These are phyloP conservation scores for Hypoxylon sp. DNA, from an alignment of 2,329 filamentous ascomycete species.

Conservation along the genomic window DNA sequence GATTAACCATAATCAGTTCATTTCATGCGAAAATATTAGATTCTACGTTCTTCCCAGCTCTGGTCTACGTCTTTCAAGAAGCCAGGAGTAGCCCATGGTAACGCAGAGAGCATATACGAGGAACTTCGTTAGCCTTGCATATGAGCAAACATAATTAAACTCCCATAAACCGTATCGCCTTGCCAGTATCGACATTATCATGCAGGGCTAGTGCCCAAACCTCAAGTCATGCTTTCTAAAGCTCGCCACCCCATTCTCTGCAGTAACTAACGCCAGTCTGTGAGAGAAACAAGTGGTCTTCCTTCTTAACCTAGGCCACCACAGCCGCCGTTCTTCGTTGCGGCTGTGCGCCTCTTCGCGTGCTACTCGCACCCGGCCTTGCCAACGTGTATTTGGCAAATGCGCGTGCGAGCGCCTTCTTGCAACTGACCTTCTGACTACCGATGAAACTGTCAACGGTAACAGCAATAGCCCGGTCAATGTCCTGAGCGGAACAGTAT, in stretches of 20 bases:
- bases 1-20: not conserved
- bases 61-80: not conserved
- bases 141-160: constrained; percentile 10
- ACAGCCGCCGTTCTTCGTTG: constrained; percentile 46
- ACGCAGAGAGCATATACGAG: constrained; percentile 1
- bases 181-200: constrained; percentile 30
- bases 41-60: not conserved
- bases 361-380: constrained; percentile 59
- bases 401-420: constrained; percentile 92
- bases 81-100: not conserved
- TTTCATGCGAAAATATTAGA: constrained; percentile 2
- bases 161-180: constrained; percentile 10
- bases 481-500: constrained; percentile 90
- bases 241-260: constrained; percentile 4
- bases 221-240: constrained; percentile 11
- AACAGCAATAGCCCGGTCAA: constrained; percentile 96
- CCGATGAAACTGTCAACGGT: constrained; percentile 97
- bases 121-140: not conserved
- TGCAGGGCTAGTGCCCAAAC: constrained; percentile 6
- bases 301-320: constrained; percentile 34
- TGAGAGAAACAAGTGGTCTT: constrained; percentile 2
- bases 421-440: constrained; percentile 96
- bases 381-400: constrained; percentile 92
- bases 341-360: constrained; percentile 45
- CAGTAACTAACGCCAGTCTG: constrained; percentile 2